Evolutionary conservation across 2,329 filamentous ascomycete species (phyloP).

Genomic region (Xylariales sp.): DNA sequence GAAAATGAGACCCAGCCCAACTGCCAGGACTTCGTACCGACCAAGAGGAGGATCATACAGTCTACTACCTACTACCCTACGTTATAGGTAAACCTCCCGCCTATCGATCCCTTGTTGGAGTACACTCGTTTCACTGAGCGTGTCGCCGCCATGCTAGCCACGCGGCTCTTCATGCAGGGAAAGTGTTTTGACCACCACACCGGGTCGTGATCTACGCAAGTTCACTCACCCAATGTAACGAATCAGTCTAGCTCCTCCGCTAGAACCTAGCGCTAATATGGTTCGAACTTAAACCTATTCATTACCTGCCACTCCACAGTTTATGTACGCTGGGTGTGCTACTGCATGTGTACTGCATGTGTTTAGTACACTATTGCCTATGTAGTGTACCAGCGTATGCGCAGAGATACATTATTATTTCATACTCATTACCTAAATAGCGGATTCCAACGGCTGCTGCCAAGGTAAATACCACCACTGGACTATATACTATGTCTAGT

Average conservation of each 20-base stretch:
- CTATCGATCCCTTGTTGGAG: neutral
- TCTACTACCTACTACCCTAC: neutral
- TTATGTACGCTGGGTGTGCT: too few species aligned
- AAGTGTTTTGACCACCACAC: constrained; percentile 5
- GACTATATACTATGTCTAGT: too few species aligned
- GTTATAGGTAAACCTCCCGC: constrained; percentile 7
- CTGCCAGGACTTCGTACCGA: neutral
- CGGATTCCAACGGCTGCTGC: too few species aligned
- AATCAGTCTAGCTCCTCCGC: neutral
- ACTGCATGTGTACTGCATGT: too few species aligned
- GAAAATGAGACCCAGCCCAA: neutral
- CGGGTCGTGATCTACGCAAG: constrained; percentile 10
- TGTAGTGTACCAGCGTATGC: too few species aligned
- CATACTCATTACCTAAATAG: too few species aligned
- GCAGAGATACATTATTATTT: too few species aligned
- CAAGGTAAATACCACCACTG: too few species aligned
- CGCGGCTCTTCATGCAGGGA: neutral
- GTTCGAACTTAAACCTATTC: neutral
- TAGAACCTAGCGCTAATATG: too few species aligned
- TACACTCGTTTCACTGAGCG: neutral
- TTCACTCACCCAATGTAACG: constrained; percentile 1
- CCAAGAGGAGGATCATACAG: too few species aligned
- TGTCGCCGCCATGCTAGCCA: neutral
- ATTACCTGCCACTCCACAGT: neutral
- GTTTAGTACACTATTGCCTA: too few species aligned